A percentile compares a stretch with the other conserved stretches of the same genome.
Conservation (phyloP, 1,284 basidiomycete species). For the Sutorius eximius region DNA sequence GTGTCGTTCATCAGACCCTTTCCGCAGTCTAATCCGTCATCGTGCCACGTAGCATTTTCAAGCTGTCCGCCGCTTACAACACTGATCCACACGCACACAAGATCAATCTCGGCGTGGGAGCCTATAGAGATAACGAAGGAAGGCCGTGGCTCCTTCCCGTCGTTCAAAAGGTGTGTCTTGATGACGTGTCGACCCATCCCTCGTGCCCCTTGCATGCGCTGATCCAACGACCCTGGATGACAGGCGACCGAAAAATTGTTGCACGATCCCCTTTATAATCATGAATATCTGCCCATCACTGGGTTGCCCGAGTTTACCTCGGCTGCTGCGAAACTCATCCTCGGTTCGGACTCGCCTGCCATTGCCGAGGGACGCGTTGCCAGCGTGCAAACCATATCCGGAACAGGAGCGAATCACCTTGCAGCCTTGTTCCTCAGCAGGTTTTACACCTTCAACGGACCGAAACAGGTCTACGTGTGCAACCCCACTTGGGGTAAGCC, state of each 20-base stretch:
- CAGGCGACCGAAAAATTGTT: constrained; percentile 77
- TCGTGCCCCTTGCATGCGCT: neutral
- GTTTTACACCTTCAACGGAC: constrained; percentile 76
- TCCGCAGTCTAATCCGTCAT: constrained; percentile 2
- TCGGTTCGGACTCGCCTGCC: constrained; percentile 74
- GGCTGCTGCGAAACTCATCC: constrained; percentile 80
- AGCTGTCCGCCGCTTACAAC: constrained; percentile 87
- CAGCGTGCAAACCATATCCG: constrained; percentile 90
- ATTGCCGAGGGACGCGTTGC: constrained; percentile 69
- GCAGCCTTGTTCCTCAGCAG: constrained; percentile 86
- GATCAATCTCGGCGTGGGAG: constrained; percentile 90
- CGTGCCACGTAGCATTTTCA: constrained; percentile 72
- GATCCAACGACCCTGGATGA: neutral
- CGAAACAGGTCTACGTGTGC: constrained; percentile 73
- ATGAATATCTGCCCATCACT: constrained; percentile 93
- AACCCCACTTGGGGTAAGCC: constrained; percentile 83
- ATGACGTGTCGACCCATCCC: neutral
- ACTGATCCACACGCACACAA: constrained; percentile 79
- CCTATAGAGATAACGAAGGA: constrained; percentile 83
- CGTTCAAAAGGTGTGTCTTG: constrained; percentile 69
- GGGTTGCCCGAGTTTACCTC: constrained; percentile 81
- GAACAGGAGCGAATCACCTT: constrained; percentile 94
- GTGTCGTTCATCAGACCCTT: constrained; percentile 9
- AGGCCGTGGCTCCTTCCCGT: constrained; percentile 94
- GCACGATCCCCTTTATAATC: constrained; percentile 75